Percentiles rank a stretch among this genome's conserved stretches.
Evolutionary conservation across 352 stramenopile genomes (phyloP).

Genomic region (Saprolegnia diclina): DNA sequence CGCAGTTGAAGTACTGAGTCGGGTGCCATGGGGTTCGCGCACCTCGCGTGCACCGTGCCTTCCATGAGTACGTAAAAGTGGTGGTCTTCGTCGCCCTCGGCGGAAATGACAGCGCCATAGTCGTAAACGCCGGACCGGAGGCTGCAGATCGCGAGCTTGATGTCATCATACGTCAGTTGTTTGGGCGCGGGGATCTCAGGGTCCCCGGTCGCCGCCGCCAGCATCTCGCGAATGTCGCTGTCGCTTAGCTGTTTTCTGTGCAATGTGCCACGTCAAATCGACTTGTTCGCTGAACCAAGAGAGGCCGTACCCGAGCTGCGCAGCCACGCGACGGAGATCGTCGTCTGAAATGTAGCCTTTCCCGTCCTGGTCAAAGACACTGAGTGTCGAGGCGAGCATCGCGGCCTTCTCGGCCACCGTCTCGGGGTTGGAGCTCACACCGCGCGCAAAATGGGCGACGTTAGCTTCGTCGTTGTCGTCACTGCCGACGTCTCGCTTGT

Average conservation of each 20-base stretch:
- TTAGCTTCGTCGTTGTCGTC: constrained; percentile 28
- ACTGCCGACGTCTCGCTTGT: background rate
- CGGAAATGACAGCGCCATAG: constrained; percentile 66
- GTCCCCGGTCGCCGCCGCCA: constrained; percentile 66
- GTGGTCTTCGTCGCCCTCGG: constrained; percentile 61
- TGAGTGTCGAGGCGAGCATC: constrained; percentile 56
- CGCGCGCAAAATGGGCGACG: constrained; percentile 44
- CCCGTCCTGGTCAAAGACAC: constrained; percentile 69
- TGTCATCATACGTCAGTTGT: constrained; percentile 65
- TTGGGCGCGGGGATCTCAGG: constrained; percentile 50
- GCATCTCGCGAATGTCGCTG: constrained; percentile 76
- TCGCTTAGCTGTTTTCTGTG: constrained; percentile 51
- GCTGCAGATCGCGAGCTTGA: constrained; percentile 78
- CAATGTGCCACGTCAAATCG: background rate
- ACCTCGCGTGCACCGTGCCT: constrained; percentile 71
- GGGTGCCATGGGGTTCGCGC: constrained; percentile 60
- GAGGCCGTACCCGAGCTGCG: constrained; percentile 42
- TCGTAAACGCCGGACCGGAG: constrained; percentile 60
- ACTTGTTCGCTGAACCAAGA: background rate
- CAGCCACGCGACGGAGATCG: constrained; percentile 66
- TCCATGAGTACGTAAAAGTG: constrained; percentile 75
- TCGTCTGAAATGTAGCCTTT: constrained; percentile 79
- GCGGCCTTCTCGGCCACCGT: constrained; percentile 64
- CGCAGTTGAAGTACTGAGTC: background rate
- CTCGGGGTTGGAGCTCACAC: constrained; percentile 61